These are phyloP conservation scores for Epichloe uncinata DNA, from an alignment of 2,329 filamentous ascomycete genomes.

Conservation along the genomic window DNA sequence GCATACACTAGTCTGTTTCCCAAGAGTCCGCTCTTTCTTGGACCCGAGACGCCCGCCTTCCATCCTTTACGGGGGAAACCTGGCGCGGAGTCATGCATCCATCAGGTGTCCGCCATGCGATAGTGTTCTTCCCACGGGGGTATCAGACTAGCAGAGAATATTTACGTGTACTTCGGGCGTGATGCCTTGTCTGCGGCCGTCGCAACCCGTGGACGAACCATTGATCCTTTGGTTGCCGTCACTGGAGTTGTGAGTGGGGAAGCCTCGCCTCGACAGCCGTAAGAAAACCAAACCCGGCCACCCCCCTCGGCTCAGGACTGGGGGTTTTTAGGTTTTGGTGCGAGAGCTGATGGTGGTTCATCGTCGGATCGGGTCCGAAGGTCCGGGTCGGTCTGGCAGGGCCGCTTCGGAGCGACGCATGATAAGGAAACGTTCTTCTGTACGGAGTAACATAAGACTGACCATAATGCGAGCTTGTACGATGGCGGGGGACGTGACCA, in stretches of 20 bases:
- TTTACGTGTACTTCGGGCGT: neutral
- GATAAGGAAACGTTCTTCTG: neutral
- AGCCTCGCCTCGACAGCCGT: neutral
- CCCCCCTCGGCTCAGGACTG: neutral
- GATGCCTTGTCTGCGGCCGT: slow-evolving; percentile 7
- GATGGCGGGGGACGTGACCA: neutral
- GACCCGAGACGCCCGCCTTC: neutral
- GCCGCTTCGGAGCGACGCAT: neutral
- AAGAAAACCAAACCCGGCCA: no score
- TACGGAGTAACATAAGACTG: neutral
- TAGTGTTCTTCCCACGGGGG: neutral
- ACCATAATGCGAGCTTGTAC: neutral
- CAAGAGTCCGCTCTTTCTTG: neutral
- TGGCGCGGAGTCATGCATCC: neutral
- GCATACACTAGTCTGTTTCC: neutral
- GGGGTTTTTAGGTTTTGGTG: neutral
- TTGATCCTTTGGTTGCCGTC: neutral
- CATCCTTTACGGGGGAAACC: neutral
- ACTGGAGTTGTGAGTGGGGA: neutral
- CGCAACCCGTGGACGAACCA: slow-evolving; percentile 1
- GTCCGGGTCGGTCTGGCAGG: neutral
- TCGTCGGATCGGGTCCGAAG: neutral
- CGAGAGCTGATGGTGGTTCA: neutral
- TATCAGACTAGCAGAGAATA: no score
- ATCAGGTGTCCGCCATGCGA: neutral